Evolutionary conservation across 2,329 filamentous ascomycete species (phyloP), one percentile per base, ranked within the genome.

Genomic region (Claviceps pazoutovae): DNA sequence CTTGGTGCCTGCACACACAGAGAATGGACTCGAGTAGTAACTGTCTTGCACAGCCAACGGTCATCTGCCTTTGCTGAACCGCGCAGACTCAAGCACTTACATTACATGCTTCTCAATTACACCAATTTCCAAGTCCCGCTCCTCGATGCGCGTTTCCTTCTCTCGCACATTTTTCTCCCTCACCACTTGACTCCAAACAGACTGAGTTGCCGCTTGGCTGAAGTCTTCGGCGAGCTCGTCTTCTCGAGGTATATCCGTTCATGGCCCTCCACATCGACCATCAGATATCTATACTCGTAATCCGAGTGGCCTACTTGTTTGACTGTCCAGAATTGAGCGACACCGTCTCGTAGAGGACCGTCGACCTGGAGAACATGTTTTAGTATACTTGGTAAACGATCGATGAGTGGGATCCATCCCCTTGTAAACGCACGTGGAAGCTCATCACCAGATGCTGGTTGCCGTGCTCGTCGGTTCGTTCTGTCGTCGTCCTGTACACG

Each of bases 401-500:
- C 8, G 13, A 46, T 34, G 23, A 9, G 13, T 23, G 23, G 14
- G 11, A 23, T 16, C 19, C 23, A 23, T 41, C 13, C 34, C 2
- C 30, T 37, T 39, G 23, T 3, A 14, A 46, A 65, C 79, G 59
- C 69, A 86, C 84, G 64, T 93, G 82, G 66, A 96, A 96, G 59
- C 88, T 82, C 78, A 96, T 88, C 56, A 80, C 71, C 56, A 96
- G 66, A 65, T 96, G 89, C 56, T 94, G 83, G 19, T 82, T 82
- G 4, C 90, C 90, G 55, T 80, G 75, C 11, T 75, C 71, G 62
- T 96, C 90, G 6, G 77, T 88, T 55, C 79, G 79, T 21, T 80
- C 71, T 0, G 76, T 80, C 1, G 84, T 84, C 1, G 84, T 84
- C 4, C 83, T 86, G 56, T 14, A 36, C 2, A 45, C 50, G 58